phyloP scores from a whole-genome alignment of 305 asterid genomes.

The Caryopteris hybrid region DNA sequence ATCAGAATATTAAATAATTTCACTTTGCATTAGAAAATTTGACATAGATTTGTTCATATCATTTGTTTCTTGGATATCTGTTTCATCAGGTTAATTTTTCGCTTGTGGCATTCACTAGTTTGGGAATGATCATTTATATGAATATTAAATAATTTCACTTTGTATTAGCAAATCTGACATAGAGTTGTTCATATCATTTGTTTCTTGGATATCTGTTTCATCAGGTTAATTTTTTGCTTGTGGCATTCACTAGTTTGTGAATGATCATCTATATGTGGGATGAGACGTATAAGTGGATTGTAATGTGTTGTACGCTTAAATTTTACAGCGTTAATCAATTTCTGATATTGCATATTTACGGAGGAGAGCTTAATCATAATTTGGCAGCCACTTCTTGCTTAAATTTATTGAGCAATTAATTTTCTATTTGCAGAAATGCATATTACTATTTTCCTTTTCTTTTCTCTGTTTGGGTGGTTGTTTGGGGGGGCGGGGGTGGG shows the following conservation, averaged over 20 bases:
- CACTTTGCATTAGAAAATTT: not conserved
- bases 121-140: not conserved
- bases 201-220: not conserved
- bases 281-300: not conserved
- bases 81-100: not conserved
- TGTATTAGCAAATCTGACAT: not conserved
- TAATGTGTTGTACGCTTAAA: not conserved
- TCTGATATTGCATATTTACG: not conserved
- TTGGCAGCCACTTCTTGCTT: slow-evolving; percentile 6
- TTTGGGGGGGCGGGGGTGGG: not conserved
- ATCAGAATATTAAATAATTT: not conserved
- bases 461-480: not conserved
- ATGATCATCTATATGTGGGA: not conserved
- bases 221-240: not conserved
- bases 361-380: not conserved
- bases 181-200: not conserved
- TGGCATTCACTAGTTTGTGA: not conserved
- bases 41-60: not conserved
- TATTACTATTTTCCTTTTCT: not conserved
- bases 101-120: not conserved
- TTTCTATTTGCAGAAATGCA: not conserved
- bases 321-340: not conserved
- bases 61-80: not conserved
- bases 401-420: not conserved
- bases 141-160: not conserved